Evolutionary conservation across 768 basidiomycete genomes (phyloP).

Genomic region (Cubamyces lactineus): DNA sequence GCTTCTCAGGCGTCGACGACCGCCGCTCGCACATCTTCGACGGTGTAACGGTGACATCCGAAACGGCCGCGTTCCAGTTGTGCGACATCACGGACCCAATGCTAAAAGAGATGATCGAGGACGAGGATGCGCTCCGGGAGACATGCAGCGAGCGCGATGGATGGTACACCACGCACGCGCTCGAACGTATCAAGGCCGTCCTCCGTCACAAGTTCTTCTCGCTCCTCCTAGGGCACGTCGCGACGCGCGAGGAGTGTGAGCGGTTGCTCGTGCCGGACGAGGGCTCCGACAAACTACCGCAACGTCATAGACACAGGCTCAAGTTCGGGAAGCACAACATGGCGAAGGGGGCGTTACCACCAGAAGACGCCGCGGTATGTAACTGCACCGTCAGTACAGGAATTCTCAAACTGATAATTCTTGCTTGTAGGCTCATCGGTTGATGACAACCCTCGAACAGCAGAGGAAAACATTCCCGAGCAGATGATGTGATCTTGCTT

Average conservation of each 20-base stretch:
- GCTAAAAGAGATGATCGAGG: slow-evolving; percentile 79
- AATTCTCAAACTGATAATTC: not conserved
- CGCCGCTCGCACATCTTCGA: slow-evolving; percentile 82
- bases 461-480: slow-evolving; percentile 26
- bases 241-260: slow-evolving; percentile 74
- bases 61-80: slow-evolving; percentile 92
- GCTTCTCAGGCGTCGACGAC: slow-evolving; percentile 29
- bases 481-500: not conserved
- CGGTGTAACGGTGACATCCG: slow-evolving; percentile 74
- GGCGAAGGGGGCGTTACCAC: slow-evolving; percentile 83
- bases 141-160: slow-evolving; percentile 83
- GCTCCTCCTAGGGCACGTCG: slow-evolving; percentile 69
- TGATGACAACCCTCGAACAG: slow-evolving; percentile 64
- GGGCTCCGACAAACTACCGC: slow-evolving; percentile 28
- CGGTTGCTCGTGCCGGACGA: slow-evolving; percentile 54
- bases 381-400: too few relatives aligned
- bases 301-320: slow-evolving; percentile 47
- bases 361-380: slow-evolving; percentile 82
- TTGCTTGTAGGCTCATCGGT: slow-evolving; percentile 58
- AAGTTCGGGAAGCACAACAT: slow-evolving; percentile 81
- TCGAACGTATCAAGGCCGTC: slow-evolving; percentile 84
- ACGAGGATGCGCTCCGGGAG: slow-evolving; percentile 68
- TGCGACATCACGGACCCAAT: slow-evolving; percentile 90
- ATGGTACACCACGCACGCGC: slow-evolving; percentile 79
- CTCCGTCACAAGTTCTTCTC: slow-evolving; percentile 86